Conservation (phyloP, 169 alveolate species). For the Besnoitia besnoiti region DNA sequence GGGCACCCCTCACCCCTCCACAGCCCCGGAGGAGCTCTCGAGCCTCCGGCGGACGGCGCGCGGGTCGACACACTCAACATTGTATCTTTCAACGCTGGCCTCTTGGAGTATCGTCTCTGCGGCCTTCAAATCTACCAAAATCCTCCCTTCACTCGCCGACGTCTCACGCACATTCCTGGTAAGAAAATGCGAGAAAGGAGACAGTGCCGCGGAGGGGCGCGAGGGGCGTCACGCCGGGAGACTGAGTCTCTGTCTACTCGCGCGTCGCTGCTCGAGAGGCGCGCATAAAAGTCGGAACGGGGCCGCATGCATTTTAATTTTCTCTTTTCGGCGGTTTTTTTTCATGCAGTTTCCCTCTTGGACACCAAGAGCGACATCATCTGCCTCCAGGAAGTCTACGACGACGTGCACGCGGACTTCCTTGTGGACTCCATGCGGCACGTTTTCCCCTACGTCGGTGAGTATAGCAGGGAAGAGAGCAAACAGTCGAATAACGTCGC, state of each 20-base stretch:
- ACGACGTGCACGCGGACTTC: slow-evolving; percentile 83
- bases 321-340: not conserved
- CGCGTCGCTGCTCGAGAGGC: too few species aligned
- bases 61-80: not conserved
- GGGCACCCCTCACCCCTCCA: not conserved
- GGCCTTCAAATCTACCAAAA: slow-evolving; percentile 87
- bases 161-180: slow-evolving; percentile 86
- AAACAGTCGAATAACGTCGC: not conserved
- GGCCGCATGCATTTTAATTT: too few species aligned
- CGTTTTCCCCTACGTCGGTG: slow-evolving; percentile 84
- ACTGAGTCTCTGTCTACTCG: not conserved
- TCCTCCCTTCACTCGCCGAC: slow-evolving; percentile 87
- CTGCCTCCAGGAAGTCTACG: slow-evolving; percentile 90
- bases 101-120: slow-evolving; percentile 85
- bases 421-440: slow-evolving; percentile 78
- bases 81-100: slow-evolving; percentile 84
- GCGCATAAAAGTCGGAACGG: too few species aligned
- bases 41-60: not conserved
- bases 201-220: not conserved
- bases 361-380: slow-evolving; percentile 87
- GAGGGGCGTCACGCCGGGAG: not conserved
- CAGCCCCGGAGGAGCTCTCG: not conserved
- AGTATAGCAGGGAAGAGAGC: not conserved
- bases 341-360: slow-evolving; percentile 75
- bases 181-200: not conserved